Conservation (phyloP, 345 rosid species). For the Anastatica hierochuntica region DNA sequence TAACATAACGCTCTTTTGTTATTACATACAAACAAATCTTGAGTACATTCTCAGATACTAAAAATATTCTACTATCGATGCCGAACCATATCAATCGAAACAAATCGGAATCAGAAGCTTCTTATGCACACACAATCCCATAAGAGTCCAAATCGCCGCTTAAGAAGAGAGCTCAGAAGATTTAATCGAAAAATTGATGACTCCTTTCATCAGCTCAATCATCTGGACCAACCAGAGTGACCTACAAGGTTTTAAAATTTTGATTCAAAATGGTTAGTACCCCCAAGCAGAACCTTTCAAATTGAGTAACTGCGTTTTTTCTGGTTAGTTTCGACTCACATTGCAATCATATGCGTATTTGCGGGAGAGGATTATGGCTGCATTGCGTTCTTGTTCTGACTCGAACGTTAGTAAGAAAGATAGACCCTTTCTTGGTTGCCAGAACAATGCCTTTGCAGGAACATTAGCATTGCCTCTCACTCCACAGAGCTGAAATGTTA, state of each 20-base stretch:
- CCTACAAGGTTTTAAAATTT: conserved; percentile 39
- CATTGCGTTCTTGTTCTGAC: conserved; percentile 82
- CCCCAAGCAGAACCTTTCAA: not conserved
- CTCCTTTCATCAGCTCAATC: conserved; percentile 26
- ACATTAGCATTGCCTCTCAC: conserved; percentile 48
- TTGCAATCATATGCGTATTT: conserved; percentile 78
- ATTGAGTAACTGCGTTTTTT: not conserved
- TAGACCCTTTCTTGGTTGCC: conserved; percentile 87
- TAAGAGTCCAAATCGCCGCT: not conserved
- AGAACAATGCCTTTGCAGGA: conserved; percentile 66
- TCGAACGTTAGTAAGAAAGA: conserved; percentile 68
- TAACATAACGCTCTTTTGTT: conserved; percentile 4
- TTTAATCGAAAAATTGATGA: too few relatives aligned
- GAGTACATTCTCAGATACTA: conserved; percentile 14
- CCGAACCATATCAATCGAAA: not conserved
- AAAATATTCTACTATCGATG: not conserved
- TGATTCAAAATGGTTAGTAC: not conserved
- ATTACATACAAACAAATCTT: conserved; percentile 12
- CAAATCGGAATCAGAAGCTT: not conserved
- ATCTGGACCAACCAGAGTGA: conserved; percentile 72
- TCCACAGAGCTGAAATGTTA: conserved; percentile 58
- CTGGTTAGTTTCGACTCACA: conserved; percentile 38
- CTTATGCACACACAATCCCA: not conserved
- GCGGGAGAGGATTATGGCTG: conserved; percentile 71
- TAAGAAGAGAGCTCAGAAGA: too few relatives aligned